Evolutionary conservation across 2,329 filamentous ascomycete species (phyloP), one percentile per base, ranked within the genome.

Genomic region (Talaromyces sp.): DNA sequence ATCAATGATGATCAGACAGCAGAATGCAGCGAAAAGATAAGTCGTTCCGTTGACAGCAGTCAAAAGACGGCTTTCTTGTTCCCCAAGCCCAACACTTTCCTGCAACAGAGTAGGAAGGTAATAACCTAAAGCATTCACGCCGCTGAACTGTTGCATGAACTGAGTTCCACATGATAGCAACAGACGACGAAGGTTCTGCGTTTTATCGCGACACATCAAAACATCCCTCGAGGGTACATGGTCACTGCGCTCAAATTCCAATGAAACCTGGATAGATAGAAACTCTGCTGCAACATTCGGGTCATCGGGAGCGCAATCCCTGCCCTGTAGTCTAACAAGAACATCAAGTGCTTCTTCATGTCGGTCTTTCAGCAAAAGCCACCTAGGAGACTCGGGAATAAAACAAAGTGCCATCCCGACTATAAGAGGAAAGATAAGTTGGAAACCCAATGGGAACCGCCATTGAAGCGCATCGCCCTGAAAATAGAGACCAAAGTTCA

Each of bases 101-200:
- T n/a, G n/a, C n/a, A n/a, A n/a, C n/a, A n/a, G n/a, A n/a, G n/a
- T n/a, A n/a, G 66, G 69, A 2, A 72, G 66, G 49, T 78, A 78
- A 55, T 77, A 78, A 8, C 73, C 75, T n/a, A 76, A 68, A 2
- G 71, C 70, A 32, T 78, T 80, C 46, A 75, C 77, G 0, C 77
- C 77, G 2, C 71, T 69, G 2, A 79, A 65, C 16, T 79, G 77
- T 48, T 78, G 76, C 22, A 78, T 68, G 20, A 71, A 62, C 22
- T 71, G 67, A n/a, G 55, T 51, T 6, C 62, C 65, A 14, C 53
- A 52, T 20, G 66, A 69, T 13, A 72, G 54, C 41, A 69, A 47
- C 52, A 70, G 62, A 5, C 67, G 67, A 24, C 62, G 63, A 49
- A 66, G 65, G 35, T 65, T 58, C 45, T 69, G 67, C n/a, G n/a